These are phyloP conservation scores for Lecanosticta acicola DNA, from an alignment of 2,329 filamentous ascomycete genomes.

Conservation along the genomic window DNA sequence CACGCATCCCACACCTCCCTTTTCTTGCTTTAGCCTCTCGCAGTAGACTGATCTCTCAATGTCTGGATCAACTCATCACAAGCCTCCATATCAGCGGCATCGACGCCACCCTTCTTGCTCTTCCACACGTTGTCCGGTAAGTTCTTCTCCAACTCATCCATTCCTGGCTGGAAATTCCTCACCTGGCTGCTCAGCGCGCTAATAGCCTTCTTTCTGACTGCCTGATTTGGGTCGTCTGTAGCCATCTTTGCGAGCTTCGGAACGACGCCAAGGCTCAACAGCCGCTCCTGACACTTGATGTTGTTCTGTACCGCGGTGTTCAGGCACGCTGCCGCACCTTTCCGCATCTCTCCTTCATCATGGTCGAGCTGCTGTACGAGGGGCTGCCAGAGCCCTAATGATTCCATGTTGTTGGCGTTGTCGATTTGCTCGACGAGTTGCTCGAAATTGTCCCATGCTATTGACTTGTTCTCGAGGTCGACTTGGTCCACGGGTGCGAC, in stretches of 20 bases:
- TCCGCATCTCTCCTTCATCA: conserved; percentile 65
- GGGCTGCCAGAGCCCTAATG: conserved; percentile 73
- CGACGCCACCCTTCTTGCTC: conserved; percentile 53
- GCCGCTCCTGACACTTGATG: conserved; percentile 70
- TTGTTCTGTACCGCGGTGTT: conserved; percentile 98
- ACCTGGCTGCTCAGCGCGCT: conserved; percentile 81
- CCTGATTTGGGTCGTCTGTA: conserved; percentile 53
- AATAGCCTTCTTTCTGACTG: conserved; percentile 77
- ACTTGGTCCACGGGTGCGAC: conserved; percentile 50
- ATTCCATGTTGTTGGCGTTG: conserved; percentile 90
- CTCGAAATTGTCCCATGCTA: conserved; percentile 92
- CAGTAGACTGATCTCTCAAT: conserved; percentile 27
- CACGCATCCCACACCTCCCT: neutral
- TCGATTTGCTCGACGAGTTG: conserved; percentile 87
- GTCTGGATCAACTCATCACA: conserved; percentile 53
- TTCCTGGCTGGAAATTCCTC: conserved; percentile 79
- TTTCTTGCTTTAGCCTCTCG: conserved; percentile 6
- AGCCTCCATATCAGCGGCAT: conserved; percentile 80
- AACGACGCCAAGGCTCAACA: conserved; percentile 60
- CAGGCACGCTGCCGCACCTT: conserved; percentile 88
- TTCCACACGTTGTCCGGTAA: conserved; percentile 57
- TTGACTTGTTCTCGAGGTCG: conserved; percentile 67
- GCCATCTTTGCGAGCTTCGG: conserved; percentile 63
- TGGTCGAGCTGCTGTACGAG: conserved; percentile 65
- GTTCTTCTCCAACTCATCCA: conserved; percentile 60